Base-by-base conservation (phyloP, 805 yeast genomes). In the Ogataea trehalophila region DNA sequence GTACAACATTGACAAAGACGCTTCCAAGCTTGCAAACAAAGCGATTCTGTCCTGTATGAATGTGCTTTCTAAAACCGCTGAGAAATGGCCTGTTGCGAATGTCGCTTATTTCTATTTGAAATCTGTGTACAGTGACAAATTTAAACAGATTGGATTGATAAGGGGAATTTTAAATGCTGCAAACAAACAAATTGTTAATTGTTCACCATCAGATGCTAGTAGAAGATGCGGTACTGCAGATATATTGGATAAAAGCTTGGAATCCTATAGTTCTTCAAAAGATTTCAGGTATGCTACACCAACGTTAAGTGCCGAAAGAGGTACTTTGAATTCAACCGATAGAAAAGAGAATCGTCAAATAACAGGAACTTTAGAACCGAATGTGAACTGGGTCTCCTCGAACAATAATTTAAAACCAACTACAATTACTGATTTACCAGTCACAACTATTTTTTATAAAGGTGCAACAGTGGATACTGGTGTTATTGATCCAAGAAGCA, bases 91-190 rank as follows among this genome's bases (percentile, higher is more conserved):
- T 16, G 72, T 81, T 40, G 77, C 75, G 1, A 58, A 65, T 42
- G 75, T 80, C 44, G 77, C 84, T 8, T 74, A 74, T 47, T 74
- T 70, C 49, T 67, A 78, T 48, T 72, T 85, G 18, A 70, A 76
- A 33, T 70, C 71, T 39, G 56, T 75, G 22, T 64, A 60, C 23
- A 68, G 68, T 26, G 71, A 71, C 43, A 51, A 63, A 33, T 51
- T 54, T 20, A 62, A 62, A 41, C 64, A 58, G 36, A 47, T 48
- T 31, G 41, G 52, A 6, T 37, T 62, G 22, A 54, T 61, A 33
- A 48, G 57, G 14, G 58, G 57, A n/a, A 50, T 57, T 31, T 42
- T 54, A 37, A 51, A 39, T 31, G 34, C 46, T 7, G 49, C 52
- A 33, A 47, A 51, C 37, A 34, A 42, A 33, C 51, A 47, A 26